Percentiles rank a stretch among this genome's conserved stretches.
phyloP scores from a whole-genome alignment of 2,329 filamentous ascomycete species.

The Colletotrichum destructivum region DNA sequence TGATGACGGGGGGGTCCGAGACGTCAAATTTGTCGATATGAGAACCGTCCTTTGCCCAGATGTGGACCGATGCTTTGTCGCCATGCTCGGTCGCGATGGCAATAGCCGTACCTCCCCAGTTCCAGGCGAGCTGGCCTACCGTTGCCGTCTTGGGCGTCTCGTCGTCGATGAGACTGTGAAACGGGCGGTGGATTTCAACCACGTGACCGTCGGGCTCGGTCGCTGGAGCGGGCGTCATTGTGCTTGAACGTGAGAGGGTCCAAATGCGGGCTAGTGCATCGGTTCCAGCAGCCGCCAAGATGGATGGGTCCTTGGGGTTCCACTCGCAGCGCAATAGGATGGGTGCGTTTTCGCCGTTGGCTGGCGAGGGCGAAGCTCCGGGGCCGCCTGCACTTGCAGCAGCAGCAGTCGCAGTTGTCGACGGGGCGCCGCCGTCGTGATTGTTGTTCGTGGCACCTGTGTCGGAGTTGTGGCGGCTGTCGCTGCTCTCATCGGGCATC shows the following conservation, averaged over 20 bases:
- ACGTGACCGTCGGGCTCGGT: conserved; percentile 57
- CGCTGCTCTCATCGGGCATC: conserved; percentile 55
- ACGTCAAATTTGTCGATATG: conserved; percentile 69
- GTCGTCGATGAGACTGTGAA: conserved; percentile 66
- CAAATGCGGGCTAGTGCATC: conserved; percentile 80
- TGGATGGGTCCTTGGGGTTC: conserved; percentile 75
- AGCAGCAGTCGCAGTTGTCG: conserved; percentile 53
- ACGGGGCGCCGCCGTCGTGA: conserved; percentile 52
- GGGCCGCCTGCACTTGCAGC: conserved; percentile 45
- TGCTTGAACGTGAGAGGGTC: conserved; percentile 71
- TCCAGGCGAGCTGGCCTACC: conserved; percentile 74
- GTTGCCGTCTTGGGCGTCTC: conserved; percentile 66
- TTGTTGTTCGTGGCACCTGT: conserved; percentile 35
- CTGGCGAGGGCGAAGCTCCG: conserved; percentile 49
- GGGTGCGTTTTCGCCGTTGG: conserved; percentile 66
- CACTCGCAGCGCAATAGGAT: conserved; percentile 79
- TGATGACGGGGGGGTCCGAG: conserved; percentile 73
- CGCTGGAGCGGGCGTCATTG: conserved; percentile 45
- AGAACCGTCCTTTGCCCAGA: conserved; percentile 70
- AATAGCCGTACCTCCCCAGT: conserved; percentile 68
- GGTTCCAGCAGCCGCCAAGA: conserved; percentile 78
- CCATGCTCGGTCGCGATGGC: conserved; percentile 72
- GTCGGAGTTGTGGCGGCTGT: neutral
- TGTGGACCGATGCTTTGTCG: conserved; percentile 66
- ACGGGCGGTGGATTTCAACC: conserved; percentile 58